These are phyloP conservation scores for Odontarrhena argentea DNA, from an alignment of 345 rosid species.

Conservation along the genomic window DNA sequence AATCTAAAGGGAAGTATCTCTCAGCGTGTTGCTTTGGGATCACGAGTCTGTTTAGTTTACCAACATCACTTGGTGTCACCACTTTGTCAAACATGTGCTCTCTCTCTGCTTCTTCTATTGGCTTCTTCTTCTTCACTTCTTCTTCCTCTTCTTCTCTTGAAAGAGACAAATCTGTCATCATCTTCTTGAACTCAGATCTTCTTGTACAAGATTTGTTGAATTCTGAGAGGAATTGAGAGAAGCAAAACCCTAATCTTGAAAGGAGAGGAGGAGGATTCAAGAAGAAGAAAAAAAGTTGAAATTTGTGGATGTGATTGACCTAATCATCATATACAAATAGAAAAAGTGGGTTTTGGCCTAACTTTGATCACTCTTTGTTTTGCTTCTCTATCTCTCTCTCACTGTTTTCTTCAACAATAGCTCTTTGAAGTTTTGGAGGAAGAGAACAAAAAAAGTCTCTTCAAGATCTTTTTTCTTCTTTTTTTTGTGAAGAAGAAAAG, in stretches of 20 bases:
- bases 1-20: conserved; percentile 68
- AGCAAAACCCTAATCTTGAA: conserved; percentile 37
- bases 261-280: conserved; percentile 20
- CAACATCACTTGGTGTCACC: conserved; percentile 84
- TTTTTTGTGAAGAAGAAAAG: conserved; percentile 18
- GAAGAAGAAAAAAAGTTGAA: conserved; percentile 3
- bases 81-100: conserved; percentile 87
- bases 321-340: conserved; percentile 28
- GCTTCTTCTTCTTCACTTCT: conserved; percentile 27
- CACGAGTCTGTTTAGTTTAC: conserved; percentile 73
- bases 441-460: neutral
- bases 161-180: conserved; percentile 55
- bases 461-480: conserved; percentile 36
- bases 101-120: conserved; percentile 41
- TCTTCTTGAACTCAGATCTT: conserved; percentile 35
- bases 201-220: conserved; percentile 10
- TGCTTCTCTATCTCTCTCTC: conserved; percentile 33
- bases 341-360: conserved; percentile 42
- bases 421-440: conserved; percentile 11
- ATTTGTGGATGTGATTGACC: conserved; percentile 45
- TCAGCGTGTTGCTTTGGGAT: conserved; percentile 91
- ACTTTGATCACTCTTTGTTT: conserved; percentile 25
- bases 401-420: conserved; percentile 14
- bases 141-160: conserved; percentile 42
- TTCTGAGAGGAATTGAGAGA: neutral